Percentiles rank a stretch among this genome's conserved stretches.
phyloP scores from a whole-genome alignment of 2,329 filamentous ascomycete species.

The Diaporthe capsici region DNA sequence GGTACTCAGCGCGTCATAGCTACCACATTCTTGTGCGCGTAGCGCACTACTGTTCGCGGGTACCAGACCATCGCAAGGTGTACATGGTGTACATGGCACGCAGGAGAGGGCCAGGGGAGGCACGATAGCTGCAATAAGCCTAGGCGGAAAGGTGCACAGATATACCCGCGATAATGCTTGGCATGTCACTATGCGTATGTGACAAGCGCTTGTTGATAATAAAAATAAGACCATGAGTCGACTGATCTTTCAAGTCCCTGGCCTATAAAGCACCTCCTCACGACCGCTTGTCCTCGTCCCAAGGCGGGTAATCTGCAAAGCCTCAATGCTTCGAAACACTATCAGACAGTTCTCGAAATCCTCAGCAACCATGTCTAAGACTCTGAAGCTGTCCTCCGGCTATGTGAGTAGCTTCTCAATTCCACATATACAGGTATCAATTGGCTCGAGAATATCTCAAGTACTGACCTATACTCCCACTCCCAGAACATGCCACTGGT shows the following conservation, averaged over 20 bases:
- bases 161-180: slow-evolving; percentile 26
- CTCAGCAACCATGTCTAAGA: slow-evolving; percentile 36
- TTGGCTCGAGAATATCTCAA: not conserved
- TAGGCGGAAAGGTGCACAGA: slow-evolving; percentile 3
- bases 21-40: slow-evolving; percentile 12
- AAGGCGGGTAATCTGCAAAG: not conserved
- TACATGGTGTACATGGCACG: not conserved
- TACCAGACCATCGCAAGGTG: not conserved
- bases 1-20: slow-evolving; percentile 32
- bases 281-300: not conserved
- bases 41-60: not conserved
- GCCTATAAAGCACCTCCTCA: slow-evolving; percentile 12
- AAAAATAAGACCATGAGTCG: slow-evolving; percentile 21
- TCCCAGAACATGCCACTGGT: slow-evolving; percentile 55
- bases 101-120: not conserved
- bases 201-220: slow-evolving; percentile 19
- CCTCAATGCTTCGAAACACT: slow-evolving; percentile 38
- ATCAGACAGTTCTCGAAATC: slow-evolving; percentile 34
- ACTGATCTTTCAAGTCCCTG: not conserved
- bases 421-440: not conserved
- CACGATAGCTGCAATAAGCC: not conserved
- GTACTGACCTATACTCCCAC: slow-evolving; percentile 1
- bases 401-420: slow-evolving; percentile 47
- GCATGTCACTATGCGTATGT: slow-evolving; percentile 5
- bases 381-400: slow-evolving; percentile 54